Conservation (phyloP, 1,284 basidiomycete genomes). For the Prillingera fragicola region DNA sequence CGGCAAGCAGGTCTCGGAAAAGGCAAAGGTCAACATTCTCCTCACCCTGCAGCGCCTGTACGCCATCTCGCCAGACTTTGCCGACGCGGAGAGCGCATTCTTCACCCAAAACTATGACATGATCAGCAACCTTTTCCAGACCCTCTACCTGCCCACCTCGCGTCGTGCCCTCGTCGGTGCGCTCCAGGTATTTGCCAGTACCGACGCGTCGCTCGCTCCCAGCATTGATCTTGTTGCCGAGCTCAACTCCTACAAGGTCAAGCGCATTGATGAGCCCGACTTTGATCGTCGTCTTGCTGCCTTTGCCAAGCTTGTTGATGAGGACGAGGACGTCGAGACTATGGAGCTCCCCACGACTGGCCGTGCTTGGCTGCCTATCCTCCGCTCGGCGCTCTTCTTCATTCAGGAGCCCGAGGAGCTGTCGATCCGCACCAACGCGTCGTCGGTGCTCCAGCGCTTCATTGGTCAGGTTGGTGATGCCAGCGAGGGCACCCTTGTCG, state of each 20-base stretch:
- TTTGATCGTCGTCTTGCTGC: conserved; percentile 80
- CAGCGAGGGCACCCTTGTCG: conserved; percentile 49
- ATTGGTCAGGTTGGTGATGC: conserved; percentile 58
- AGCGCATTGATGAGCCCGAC: conserved; percentile 84
- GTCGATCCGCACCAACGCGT: conserved; percentile 77
- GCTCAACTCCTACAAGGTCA: conserved; percentile 80
- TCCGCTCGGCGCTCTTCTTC: conserved; percentile 79
- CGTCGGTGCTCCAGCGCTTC: conserved; percentile 70
- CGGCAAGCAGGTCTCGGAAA: conserved; percentile 72
- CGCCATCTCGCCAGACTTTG: conserved; percentile 64
- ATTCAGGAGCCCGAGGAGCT: conserved; percentile 87
- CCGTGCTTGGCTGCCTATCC: conserved; percentile 67
- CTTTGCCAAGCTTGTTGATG: conserved; percentile 65
- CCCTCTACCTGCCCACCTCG: conserved; percentile 63
- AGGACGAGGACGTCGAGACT: conserved; percentile 52
- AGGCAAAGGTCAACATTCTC: conserved; percentile 78
- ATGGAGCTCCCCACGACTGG: conserved; percentile 27
- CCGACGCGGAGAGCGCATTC: conserved; percentile 52
- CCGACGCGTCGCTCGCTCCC: conserved; percentile 53
- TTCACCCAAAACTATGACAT: conserved; percentile 61
- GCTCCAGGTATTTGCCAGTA: conserved; percentile 58
- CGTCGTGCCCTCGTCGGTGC: conserved; percentile 63
- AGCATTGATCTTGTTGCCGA: conserved; percentile 59
- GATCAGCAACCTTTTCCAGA: conserved; percentile 69
- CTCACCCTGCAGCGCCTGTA: conserved; percentile 69